Evolutionary conservation across 805 yeast genomes (phyloP), one percentile per base, ranked within the genome.

Genomic region (Scheffersomyces spartinae): DNA sequence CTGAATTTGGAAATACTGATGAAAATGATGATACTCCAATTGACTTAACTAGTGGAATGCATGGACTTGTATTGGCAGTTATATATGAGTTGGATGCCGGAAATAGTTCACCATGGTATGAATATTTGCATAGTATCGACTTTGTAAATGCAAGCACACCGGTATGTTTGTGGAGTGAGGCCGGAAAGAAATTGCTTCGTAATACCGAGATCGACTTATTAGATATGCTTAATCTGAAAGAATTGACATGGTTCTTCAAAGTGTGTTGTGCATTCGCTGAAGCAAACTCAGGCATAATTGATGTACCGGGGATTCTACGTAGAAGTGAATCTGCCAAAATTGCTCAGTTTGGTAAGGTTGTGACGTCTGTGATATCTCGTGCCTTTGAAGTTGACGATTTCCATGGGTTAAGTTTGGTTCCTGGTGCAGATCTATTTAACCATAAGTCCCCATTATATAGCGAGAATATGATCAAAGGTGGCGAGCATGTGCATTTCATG

Each of bases 361-460:
- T 71, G 5, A 69, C 65, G 39, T 67, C 76, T 0, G 63, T 83
- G 9, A 72, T 86, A 0, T 71, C 91, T 1, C 63, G 95, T 33
- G 85, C 86, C 1, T 86, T 88, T 46, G 74, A 73, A 20, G 70
- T 86, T 15, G 97, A 88, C 47, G 61, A 62, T 25, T 85, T 49
- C 43, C 83, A 78, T 39, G 80, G 74, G 17, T 60, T 76, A 16
- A 83, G 81, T 0, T 54, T 88, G 25, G 94, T 86, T 13, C 95
- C 96, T 0, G 82, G 85, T 9, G 96, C 95, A 0, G 95, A 86
- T 50, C 54, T 88, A 18, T 83, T 85, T 52, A 86, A 86, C 38
- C 95, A 85, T 43, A n/a, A n/a, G n/a, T n/a, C n/a, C n/a, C n/a
- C n/a, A n/a, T n/a, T n/a, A n/a, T n/a, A n/a, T n/a, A n/a, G n/a